Base-by-base conservation (phyloP, 148 eudicot genomes). In the Chenopodium quinoa region DNA sequence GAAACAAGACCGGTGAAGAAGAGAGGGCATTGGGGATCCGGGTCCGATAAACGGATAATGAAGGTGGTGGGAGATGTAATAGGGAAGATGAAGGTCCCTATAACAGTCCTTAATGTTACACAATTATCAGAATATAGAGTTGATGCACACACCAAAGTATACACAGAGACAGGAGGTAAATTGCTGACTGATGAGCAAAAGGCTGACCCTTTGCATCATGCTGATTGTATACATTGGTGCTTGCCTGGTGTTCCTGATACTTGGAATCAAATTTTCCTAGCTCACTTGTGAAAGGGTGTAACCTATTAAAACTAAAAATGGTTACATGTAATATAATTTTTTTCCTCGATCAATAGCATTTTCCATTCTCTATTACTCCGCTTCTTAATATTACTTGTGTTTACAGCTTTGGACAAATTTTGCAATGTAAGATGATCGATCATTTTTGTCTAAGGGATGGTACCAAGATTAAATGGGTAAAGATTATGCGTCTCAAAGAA, bases 81-180 rank as follows among this genome's bases (percentile, higher is more conserved):
- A 14, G 82, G 68, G 60, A 92, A 81, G 75, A 96, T 93, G 97
- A 93, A 90, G 77, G 90, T 91, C 0, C 95, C 91, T 0, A 88
- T 92, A 7, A 90, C 90, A 1, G 50, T 93, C 50, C 83, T 96
- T 9, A 96, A 96, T 83, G 78, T 96, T 16, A 96, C 99, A 0
- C 99, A 96, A 48, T 44, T 93, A 16, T 96, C 99, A 0, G 97
- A 96, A 60, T 92, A 93, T 79, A 83, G 98, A 80, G 80, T 91
- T 1, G 99, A 96, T 69, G 98, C 84, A 3, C 99, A 96, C 75
- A 70, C 97, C 0, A 89, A 94, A 1, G 81, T 96, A 16, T 96
- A 92, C 84, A 89, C 88, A 0, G 98, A 96, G 75, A 73, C 91
- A 50, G 90, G 86, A 8, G 98, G 98, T 1, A 88, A 92, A 79